Evolutionary conservation across 352 stramenopile species (phyloP).

Genomic region (Phytophthora pseudosyringae): DNA sequence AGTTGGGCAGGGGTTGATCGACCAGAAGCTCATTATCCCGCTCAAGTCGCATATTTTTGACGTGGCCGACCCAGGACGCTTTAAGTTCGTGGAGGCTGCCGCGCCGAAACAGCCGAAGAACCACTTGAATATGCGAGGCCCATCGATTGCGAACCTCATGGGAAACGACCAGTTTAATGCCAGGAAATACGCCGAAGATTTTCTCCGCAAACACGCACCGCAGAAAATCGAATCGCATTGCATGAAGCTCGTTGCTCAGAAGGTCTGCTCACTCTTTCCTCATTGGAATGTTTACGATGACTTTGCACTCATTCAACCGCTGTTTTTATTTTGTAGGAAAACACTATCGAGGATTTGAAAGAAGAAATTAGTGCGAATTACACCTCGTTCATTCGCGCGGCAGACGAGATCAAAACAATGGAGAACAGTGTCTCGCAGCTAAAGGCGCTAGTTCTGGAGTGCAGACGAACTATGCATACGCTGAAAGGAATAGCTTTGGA

Average conservation of each 20-base stretch:
- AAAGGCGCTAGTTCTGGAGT: constrained; percentile 76
- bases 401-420: constrained; percentile 82
- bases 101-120: constrained; percentile 68
- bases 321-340: constrained; percentile 47
- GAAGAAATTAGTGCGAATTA: constrained; percentile 86
- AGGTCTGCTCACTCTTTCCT: constrained; percentile 36
- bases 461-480: constrained; percentile 68
- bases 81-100: constrained; percentile 66
- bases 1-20: constrained; percentile 71
- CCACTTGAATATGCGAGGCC: constrained; percentile 65
- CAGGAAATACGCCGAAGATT: constrained; percentile 80
- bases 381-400: constrained; percentile 77
- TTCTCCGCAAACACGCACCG: constrained; percentile 74
- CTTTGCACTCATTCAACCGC: constrained; percentile 1
- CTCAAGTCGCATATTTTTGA: constrained; percentile 84
- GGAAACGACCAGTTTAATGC: constrained; percentile 68
- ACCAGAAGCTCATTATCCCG: constrained; percentile 73
- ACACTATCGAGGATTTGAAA: constrained; percentile 86
- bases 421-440: constrained; percentile 87
- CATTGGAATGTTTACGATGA: background rate
- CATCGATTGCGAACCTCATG: constrained; percentile 86
- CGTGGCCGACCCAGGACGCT: constrained; percentile 54
- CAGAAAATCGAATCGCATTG: constrained; percentile 83
- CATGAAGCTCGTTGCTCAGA: constrained; percentile 75
- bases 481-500: constrained; percentile 63